Conservation (phyloP, 768 basidiomycete genomes). For the Tylopilus balloui region DNA sequence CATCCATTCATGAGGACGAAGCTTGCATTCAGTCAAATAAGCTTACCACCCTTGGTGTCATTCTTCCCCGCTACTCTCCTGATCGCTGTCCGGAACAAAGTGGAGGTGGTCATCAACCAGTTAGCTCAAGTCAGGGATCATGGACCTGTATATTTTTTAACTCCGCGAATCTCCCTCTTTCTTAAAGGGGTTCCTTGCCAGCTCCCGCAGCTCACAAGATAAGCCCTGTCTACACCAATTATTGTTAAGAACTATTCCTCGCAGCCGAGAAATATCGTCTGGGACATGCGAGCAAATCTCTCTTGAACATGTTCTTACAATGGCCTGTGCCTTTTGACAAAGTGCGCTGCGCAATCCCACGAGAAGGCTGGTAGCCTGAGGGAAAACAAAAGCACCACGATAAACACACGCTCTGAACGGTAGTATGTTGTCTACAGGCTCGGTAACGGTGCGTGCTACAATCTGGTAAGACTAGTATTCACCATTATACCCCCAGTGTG, state of each 20-base stretch:
- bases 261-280: too few relatives aligned
- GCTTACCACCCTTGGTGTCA: slow-evolving; percentile 14
- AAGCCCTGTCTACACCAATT: background rate
- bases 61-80: slow-evolving; percentile 14
- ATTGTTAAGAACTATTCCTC: background rate
- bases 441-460: background rate
- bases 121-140: background rate
- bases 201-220: too few relatives aligned
- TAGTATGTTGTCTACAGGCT: background rate
- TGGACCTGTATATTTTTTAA: slow-evolving; percentile 2
- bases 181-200: slow-evolving; percentile 14
- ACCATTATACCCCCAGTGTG: too few relatives aligned
- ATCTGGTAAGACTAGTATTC: background rate
- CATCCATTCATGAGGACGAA: background rate
- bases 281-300: background rate
- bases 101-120: slow-evolving; percentile 5
- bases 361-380: background rate
- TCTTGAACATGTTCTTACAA: background rate
- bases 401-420: background rate
- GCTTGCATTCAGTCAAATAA: background rate
- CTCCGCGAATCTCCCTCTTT: slow-evolving; percentile 10
- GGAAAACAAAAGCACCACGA: background rate
- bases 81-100: slow-evolving; percentile 3
- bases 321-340: too few relatives aligned
- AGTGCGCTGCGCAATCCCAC: background rate